Evolutionary conservation across 371 early-diverging fungal species (phyloP).

Genomic region (Fennellomyces sp.): DNA sequence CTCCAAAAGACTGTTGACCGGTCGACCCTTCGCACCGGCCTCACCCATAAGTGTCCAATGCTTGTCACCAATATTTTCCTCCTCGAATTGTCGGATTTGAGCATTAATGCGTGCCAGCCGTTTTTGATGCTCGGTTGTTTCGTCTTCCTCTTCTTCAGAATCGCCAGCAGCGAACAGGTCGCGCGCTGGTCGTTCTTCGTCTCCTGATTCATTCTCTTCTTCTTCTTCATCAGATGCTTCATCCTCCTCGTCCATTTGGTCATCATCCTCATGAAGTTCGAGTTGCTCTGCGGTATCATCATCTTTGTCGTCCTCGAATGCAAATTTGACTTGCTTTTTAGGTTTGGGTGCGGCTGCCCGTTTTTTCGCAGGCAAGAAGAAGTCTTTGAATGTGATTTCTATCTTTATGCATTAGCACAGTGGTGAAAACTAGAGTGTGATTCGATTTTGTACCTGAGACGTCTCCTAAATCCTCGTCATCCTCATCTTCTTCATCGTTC

Average conservation of each 20-base stretch:
- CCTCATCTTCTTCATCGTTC: conserved; percentile 10
- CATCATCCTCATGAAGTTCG: conserved; percentile 49
- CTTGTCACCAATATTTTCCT: conserved; percentile 81
- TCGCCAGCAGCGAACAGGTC: conserved; percentile 50
- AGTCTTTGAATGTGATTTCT: conserved; percentile 58
- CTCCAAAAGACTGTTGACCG: conserved; percentile 91
- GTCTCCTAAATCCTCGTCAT: conserved; percentile 7
- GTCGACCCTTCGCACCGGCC: conserved; percentile 75
- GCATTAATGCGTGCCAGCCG: conserved; percentile 41
- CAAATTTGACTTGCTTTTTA: conserved; percentile 38
- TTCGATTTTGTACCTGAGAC: conserved; percentile 1
- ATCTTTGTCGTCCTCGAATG: conserved; percentile 33
- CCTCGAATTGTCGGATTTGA: conserved; percentile 82
- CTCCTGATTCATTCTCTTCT: conserved; percentile 45
- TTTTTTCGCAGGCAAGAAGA: conserved; percentile 45
- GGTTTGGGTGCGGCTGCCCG: not conserved
- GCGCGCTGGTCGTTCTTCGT: conserved; percentile 42
- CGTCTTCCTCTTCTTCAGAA: conserved; percentile 46
- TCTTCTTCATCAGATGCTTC: conserved; percentile 45
- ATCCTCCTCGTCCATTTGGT: conserved; percentile 39
- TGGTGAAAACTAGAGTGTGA: not conserved
- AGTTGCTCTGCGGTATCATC: conserved; percentile 38
- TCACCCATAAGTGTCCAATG: conserved; percentile 94
- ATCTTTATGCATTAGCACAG: not conserved
- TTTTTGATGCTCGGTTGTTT: conserved; percentile 29